Evolutionary conservation across 108 stramenopile species (phyloP).

Genomic region (Pseudonitzschia multistriata): DNA sequence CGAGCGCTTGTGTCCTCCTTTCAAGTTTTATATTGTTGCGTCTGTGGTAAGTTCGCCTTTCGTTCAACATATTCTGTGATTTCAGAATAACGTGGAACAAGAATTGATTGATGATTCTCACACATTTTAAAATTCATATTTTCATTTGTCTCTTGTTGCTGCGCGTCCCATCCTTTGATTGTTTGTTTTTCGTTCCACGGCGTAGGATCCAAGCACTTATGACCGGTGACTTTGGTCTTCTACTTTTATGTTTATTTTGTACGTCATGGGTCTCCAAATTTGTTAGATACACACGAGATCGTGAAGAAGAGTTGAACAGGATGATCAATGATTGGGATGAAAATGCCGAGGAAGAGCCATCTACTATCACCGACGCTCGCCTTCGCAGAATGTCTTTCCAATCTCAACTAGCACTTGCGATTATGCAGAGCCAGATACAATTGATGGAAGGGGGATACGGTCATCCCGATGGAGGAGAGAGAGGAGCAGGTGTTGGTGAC

Average conservation of each 20-base stretch:
- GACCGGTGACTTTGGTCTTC: constrained; percentile 52
- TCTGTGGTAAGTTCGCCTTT: constrained; percentile 45
- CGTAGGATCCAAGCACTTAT: constrained; percentile 56
- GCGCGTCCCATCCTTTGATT: too few relatives aligned
- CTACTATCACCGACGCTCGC: constrained; percentile 39
- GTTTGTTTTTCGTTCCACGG: not conserved
- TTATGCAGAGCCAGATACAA: constrained; percentile 82
- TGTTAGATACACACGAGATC: constrained; percentile 56
- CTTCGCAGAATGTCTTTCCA: constrained; percentile 80
- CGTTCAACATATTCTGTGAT: too few relatives aligned
- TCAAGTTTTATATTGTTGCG: constrained; percentile 71
- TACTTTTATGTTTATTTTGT: constrained; percentile 63
- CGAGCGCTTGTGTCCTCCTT: constrained; percentile 61
- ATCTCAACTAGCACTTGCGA: constrained; percentile 88
- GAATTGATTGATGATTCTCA: too few relatives aligned
- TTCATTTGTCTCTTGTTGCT: too few relatives aligned
- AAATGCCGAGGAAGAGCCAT: constrained; percentile 26
- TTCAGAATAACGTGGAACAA: too few relatives aligned
- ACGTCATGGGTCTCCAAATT: constrained; percentile 76
- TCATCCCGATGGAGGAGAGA: constrained; percentile 51
- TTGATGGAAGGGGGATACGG: constrained; percentile 85
- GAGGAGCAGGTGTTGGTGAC: constrained; percentile 61
- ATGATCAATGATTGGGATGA: constrained; percentile 48
- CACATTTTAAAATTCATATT: not conserved
- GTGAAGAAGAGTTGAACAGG: constrained; percentile 74